A percentile compares a stretch with the other conserved stretches of the same genome.
Conservation (phyloP, 495 filamentous ascomycete species). For the Neurospora sp. region DNA sequence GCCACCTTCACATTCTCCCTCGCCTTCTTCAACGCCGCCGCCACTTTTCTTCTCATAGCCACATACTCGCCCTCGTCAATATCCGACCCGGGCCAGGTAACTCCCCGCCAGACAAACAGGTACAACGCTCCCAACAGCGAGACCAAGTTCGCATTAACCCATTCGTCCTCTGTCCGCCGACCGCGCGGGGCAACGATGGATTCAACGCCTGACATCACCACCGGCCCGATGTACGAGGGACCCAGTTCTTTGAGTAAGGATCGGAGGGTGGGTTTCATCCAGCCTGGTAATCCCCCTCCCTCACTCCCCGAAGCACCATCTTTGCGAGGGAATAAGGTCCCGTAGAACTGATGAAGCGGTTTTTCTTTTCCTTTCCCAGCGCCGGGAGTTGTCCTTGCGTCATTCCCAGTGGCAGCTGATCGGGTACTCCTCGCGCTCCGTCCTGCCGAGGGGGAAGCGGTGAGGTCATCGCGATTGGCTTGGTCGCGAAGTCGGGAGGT, state of each 20-base stretch:
- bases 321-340: neutral
- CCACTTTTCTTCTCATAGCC: slow-evolving; percentile 29
- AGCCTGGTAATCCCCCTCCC: slow-evolving; percentile 37
- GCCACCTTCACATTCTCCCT: slow-evolving; percentile 20
- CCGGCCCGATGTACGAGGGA: slow-evolving; percentile 26
- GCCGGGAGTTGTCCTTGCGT: slow-evolving; percentile 4
- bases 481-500: slow-evolving; percentile 24
- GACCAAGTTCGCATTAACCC: slow-evolving; percentile 41
- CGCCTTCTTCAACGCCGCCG: slow-evolving; percentile 26
- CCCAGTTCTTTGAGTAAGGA: slow-evolving; percentile 43
- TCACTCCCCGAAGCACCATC: neutral
- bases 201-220: slow-evolving; percentile 34
- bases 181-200: slow-evolving; percentile 29
- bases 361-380: slow-evolving; percentile 10
- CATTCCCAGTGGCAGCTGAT: neutral
- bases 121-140: slow-evolving; percentile 57
- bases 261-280: slow-evolving; percentile 57
- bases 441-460: neutral
- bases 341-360: slow-evolving; percentile 27
- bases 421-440: neutral
- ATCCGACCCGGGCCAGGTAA: slow-evolving; percentile 24
- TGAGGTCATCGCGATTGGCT: neutral
- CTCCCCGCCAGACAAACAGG: slow-evolving; percentile 46
- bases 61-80: slow-evolving; percentile 27
- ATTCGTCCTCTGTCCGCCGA: slow-evolving; percentile 32